Evolutionary conservation across 2,329 filamentous ascomycete genomes (phyloP), one percentile per base, ranked within the genome.

Genomic region (Phialophora chinensis): DNA sequence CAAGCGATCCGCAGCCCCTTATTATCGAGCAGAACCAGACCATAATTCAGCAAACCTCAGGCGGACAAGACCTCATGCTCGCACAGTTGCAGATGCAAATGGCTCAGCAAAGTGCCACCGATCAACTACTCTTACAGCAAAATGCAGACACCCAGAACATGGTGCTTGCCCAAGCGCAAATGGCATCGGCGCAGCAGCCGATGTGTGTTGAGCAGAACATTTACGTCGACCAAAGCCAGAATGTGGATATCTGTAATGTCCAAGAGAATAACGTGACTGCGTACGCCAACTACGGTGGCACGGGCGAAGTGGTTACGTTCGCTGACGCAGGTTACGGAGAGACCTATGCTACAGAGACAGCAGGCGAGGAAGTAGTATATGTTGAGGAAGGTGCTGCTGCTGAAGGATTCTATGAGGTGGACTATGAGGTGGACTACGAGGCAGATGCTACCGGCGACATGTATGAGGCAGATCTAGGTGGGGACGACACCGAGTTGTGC

Each of bases 161-260:
- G 53, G 20, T 56, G 53, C 53, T 38, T 8, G 33, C 33, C 12
- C 49, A 29, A 25, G 10, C 33, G 23, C 53, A 31, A 12, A 33
- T 56, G 29, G 35, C 23, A 12, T 17, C 55, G 5, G 29, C 33
- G 14, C 23, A 38, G 25, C 38, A 47, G 55, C 31, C 55, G 17
- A 25, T 58, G 7, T 20, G 17, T 38, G 55, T 58, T 7, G 55
- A 58, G 17, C n/a, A 58, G 23, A 27, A 14, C 20, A 1, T 42
- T 44, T 42, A 58, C 38, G 55, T 58, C 55, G 55, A 58, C 17
- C 55, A 58, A 20, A 58, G 55, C 55, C 55, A 58, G 25, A 14
- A 47, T 2, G 20, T 58, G n/a, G 35, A 58, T 17, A 7, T 44
- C 33, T 23, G 17, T 44, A 42, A 23, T 4, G 31, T 25, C 4